These are phyloP conservation scores for Chenopodium album DNA, from an alignment of 148 eudicot species.

Conservation along the genomic window DNA sequence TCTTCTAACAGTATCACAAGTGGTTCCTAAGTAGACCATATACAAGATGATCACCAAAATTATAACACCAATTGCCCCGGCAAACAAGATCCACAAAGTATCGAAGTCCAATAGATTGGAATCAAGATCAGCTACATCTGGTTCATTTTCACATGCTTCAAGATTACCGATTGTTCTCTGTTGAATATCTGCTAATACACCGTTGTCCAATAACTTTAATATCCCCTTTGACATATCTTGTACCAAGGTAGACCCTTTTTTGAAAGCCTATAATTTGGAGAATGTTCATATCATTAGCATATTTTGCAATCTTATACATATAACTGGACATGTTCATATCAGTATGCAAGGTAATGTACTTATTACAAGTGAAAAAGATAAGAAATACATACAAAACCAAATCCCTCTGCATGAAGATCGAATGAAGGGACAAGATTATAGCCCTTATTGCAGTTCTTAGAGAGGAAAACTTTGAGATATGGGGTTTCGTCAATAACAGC, in stretches of 20 bases:
- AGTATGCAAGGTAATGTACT: background rate
- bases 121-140: background rate
- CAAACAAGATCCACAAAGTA: constrained; percentile 31
- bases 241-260: constrained; percentile 13
- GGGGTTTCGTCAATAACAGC: constrained; percentile 27
- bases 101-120: constrained; percentile 21
- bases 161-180: constrained; percentile 18
- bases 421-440: constrained; percentile 24
- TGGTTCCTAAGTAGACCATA: constrained; percentile 28
- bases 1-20: constrained; percentile 22
- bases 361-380: background rate
- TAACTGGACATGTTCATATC: background rate
- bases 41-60: constrained; percentile 27
- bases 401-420: constrained; percentile 26
- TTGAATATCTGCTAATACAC: constrained; percentile 19
- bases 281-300: background rate
- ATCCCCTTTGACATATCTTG: constrained; percentile 25
- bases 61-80: constrained; percentile 25
- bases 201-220: constrained; percentile 19
- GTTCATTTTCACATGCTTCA: constrained; percentile 14
- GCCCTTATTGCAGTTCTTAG: constrained; percentile 24
- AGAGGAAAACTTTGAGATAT: constrained; percentile 20
- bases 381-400: constrained; percentile 17
- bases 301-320: background rate
- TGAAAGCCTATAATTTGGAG: constrained; percentile 13